phyloP scores from a whole-genome alignment of 148 eudicot species.

The Simmondsia chinensis region DNA sequence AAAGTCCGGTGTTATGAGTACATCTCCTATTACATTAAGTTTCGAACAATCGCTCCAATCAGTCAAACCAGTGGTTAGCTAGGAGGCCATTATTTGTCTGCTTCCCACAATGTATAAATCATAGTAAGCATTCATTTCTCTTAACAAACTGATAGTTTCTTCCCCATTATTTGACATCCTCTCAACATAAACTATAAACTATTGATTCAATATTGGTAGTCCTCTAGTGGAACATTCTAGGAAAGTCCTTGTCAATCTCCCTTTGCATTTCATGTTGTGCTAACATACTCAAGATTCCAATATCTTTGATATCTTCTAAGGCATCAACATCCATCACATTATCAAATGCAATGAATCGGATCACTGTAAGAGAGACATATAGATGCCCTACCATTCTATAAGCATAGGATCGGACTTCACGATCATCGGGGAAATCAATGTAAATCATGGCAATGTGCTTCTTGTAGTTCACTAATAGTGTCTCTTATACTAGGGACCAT shows the following conservation, averaged over 20 bases:
- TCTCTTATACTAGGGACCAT: background rate
- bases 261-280: constrained; percentile 15
- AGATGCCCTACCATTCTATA: constrained; percentile 41
- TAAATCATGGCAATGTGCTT: constrained; percentile 35
- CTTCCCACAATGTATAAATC: constrained; percentile 49
- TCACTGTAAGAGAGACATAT: constrained; percentile 26
- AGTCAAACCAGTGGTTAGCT: constrained; percentile 21
- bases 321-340: background rate
- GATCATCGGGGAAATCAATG: constrained; percentile 66
- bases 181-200: constrained; percentile 21
- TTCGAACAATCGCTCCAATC: constrained; percentile 39
- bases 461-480: background rate
- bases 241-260: constrained; percentile 36
- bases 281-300: background rate
- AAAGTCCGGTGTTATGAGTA: constrained; percentile 33
- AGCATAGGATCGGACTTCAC: constrained; percentile 59
- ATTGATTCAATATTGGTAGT: constrained; percentile 10
- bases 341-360: constrained; percentile 30
- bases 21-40: constrained; percentile 34
- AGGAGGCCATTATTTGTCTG: constrained; percentile 9
- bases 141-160: constrained; percentile 31
- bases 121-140: constrained; percentile 24
- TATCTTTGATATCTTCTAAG: background rate
- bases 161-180: constrained; percentile 30
- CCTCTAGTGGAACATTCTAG: constrained; percentile 10